Evolutionary conservation across 345 rosid species (phyloP).

Genomic region (Microcos paniculata): DNA sequence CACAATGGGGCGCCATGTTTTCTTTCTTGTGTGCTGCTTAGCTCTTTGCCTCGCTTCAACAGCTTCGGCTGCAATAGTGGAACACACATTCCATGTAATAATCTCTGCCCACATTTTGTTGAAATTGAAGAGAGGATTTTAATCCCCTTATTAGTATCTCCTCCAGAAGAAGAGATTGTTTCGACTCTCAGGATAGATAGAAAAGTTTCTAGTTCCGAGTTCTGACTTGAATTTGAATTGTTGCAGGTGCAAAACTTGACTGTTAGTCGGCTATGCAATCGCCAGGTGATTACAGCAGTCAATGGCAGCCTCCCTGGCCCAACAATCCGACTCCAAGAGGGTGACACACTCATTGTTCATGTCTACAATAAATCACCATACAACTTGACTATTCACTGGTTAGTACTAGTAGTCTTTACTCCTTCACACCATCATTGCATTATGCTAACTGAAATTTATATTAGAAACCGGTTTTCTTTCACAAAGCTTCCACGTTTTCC

Average conservation of each 20-base stretch:
- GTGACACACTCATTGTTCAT: conserved; percentile 74
- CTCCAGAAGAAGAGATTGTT: not conserved
- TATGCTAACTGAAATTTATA: too few species aligned
- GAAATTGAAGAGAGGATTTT: too few species aligned
- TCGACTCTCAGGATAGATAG: too few species aligned
- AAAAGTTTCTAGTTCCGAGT: not conserved
- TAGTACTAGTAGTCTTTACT: too few species aligned
- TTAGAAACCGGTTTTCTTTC: too few species aligned
- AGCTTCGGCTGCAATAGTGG: conserved; percentile 69
- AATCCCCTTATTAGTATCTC: not conserved
- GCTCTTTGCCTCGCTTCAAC: conserved; percentile 38
- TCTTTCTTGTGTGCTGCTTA: conserved; percentile 31
- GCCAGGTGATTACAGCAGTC: conserved; percentile 62
- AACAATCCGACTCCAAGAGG: conserved; percentile 49
- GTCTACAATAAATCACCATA: conserved; percentile 79
- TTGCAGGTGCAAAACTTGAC: conserved; percentile 71
- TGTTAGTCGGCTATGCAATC: conserved; percentile 48
- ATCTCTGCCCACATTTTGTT: not conserved
- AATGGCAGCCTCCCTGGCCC: conserved; percentile 87
- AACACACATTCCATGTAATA: conserved; percentile 70
- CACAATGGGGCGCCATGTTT: conserved; percentile 35
- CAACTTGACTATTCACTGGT: conserved; percentile 84
- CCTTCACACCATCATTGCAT: too few species aligned
- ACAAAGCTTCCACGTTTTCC: too few species aligned
- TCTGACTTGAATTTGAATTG: not conserved